A percentile compares a stretch with the other conserved stretches of the same genome.
Conservation (phyloP, 805 yeast genomes). For the Metschnikowia cubensis region DNA sequence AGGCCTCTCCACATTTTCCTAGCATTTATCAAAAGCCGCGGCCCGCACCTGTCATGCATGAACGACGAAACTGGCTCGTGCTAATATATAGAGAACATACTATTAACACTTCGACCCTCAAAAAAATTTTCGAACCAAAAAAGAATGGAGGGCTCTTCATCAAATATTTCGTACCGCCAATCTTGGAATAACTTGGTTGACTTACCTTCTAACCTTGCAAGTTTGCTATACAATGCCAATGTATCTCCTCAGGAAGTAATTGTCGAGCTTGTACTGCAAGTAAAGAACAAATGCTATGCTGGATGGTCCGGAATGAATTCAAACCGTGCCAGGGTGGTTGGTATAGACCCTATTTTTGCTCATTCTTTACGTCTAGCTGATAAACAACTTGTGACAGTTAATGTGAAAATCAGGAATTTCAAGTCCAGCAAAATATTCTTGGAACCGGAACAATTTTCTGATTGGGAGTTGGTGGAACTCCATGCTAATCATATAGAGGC, state of each 20-base stretch:
- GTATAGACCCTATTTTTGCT: slow-evolving; percentile 69
- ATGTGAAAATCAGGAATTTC: slow-evolving; percentile 46
- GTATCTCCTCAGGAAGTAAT: slow-evolving; percentile 57
- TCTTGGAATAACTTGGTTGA: slow-evolving; percentile 50
- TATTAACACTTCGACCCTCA: not conserved
- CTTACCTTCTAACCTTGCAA: slow-evolving; percentile 47
- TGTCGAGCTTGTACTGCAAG: slow-evolving; percentile 39
- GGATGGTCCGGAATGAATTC: slow-evolving; percentile 68
- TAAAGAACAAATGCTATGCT: slow-evolving; percentile 33
- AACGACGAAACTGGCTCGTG: slow-evolving; percentile 1
- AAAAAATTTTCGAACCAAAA: not conserved
- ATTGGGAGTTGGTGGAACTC: slow-evolving; percentile 87
- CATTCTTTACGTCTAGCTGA: slow-evolving; percentile 45
- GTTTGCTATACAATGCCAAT: slow-evolving; percentile 46
- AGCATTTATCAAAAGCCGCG: not conserved
- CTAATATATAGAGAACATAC: not conserved
- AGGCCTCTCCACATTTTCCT: slow-evolving; percentile 3
- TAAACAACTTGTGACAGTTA: slow-evolving; percentile 34
- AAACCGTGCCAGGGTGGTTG: slow-evolving; percentile 35
- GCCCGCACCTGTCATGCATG: slow-evolving; percentile 6
- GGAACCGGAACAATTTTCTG: slow-evolving; percentile 73
- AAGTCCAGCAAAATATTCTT: slow-evolving; percentile 60
- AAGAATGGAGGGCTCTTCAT: slow-evolving; percentile 36
- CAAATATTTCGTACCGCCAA: slow-evolving; percentile 26
- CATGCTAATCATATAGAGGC: slow-evolving; percentile 77